Conservation (phyloP, 202 grass and related monocot genomes). For the Panicum hallii region DNA sequence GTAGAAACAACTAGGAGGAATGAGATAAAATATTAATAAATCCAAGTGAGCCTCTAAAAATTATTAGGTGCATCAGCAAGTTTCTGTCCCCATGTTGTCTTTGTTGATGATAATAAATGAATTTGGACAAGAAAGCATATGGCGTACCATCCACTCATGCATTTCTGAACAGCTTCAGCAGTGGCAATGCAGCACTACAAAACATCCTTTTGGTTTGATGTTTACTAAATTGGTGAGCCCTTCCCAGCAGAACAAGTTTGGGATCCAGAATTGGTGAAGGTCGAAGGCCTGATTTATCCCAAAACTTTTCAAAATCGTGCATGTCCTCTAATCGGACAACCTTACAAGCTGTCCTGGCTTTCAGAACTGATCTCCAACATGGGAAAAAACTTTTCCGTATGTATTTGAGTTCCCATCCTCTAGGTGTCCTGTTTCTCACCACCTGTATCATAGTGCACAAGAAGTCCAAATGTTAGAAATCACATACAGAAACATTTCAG, state of each 20-base stretch:
- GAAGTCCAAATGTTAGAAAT: neutral
- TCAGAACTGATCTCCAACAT: slow-evolving; percentile 26
- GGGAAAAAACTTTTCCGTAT: slow-evolving; percentile 14
- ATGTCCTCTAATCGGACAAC: neutral
- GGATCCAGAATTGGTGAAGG: neutral
- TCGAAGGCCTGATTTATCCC: neutral
- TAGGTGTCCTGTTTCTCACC: neutral
- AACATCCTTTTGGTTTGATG: slow-evolving; percentile 2
- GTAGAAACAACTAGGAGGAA: neutral
- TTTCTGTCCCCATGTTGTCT: neutral
- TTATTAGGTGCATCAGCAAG: neutral
- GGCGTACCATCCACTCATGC: slow-evolving; percentile 12
- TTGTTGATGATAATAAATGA: neutral
- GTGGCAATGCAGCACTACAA: slow-evolving; percentile 30
- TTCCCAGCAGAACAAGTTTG: neutral
- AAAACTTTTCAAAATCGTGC: neutral
- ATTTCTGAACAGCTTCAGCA: slow-evolving; percentile 10
- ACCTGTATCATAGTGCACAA: neutral
- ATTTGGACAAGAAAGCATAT: neutral
- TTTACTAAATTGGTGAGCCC: neutral
- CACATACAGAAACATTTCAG: neutral
- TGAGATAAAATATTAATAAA: neutral
- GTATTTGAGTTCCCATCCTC: neutral
- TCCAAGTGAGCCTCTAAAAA: neutral
- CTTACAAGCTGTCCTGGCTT: neutral